Evolutionary conservation across 352 stramenopile species (phyloP).

Genomic region (Hyaloperonospora brassicae): DNA sequence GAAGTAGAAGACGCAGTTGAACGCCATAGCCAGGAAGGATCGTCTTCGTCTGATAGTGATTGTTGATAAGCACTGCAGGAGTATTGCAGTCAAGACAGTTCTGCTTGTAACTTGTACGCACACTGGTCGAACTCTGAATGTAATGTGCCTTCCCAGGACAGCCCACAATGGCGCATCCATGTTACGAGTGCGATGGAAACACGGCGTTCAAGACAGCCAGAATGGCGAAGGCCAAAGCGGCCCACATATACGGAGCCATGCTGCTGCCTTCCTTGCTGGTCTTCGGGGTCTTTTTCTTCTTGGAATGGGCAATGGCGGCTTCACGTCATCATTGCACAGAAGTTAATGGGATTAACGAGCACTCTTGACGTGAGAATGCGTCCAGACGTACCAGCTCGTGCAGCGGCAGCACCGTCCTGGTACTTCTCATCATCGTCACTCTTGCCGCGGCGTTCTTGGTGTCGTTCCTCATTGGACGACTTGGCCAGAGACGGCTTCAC

Average conservation of each 20-base stretch:
- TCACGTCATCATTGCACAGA: conserved; percentile 1
- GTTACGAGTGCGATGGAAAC: conserved; percentile 17
- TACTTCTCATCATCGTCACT: conserved; percentile 26
- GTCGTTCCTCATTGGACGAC: conserved; percentile 22
- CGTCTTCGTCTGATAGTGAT: conserved; percentile 26
- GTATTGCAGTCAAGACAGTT: conserved; percentile 5
- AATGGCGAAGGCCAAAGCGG: conserved; percentile 36
- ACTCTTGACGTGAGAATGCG: not conserved
- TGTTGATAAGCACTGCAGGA: conserved; percentile 5
- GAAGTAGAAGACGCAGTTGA: conserved; percentile 30
- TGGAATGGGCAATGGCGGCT: conserved; percentile 63
- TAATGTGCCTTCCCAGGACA: not conserved
- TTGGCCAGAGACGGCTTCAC: conserved; percentile 10
- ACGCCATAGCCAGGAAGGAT: conserved; percentile 11
- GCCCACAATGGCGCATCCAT: not conserved
- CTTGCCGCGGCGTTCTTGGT: conserved; percentile 17
- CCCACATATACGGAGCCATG: conserved; percentile 31
- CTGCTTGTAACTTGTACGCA: not conserved
- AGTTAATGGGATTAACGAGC: conserved; percentile 6
- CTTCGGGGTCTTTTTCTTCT: conserved; percentile 52
- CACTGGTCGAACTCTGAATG: not conserved
- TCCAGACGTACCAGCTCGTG: conserved; percentile 38
- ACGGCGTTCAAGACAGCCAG: conserved; percentile 28
- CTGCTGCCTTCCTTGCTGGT: conserved; percentile 21
- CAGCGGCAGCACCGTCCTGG: conserved; percentile 38